Percentiles rank a stretch among this genome's conserved stretches.
These are phyloP conservation scores for Ramichloridium luteum DNA, from an alignment of 2,329 filamentous ascomycete species.

Conservation along the genomic window DNA sequence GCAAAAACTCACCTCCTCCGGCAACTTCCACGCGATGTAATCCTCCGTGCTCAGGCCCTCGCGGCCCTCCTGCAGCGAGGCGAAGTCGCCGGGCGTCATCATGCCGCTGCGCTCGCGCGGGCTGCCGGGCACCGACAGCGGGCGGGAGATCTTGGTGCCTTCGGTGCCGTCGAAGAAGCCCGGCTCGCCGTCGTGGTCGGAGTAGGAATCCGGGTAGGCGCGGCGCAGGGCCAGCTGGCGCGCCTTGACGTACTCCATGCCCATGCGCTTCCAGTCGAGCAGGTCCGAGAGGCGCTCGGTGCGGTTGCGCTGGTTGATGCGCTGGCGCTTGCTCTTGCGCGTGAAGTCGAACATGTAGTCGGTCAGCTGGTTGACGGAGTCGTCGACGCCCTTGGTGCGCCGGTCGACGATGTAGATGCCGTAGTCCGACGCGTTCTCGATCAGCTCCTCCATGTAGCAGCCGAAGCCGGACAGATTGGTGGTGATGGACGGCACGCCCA, in stretches of 20 bases:
- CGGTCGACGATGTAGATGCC: constrained; percentile 98
- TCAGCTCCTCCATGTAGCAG: constrained; percentile 98
- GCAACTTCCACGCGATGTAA: constrained; percentile 95
- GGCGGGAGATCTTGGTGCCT: constrained; percentile 77
- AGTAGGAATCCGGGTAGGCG: constrained; percentile 81
- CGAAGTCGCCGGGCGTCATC: constrained; percentile 99
- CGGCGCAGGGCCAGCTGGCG: constrained; percentile 81
- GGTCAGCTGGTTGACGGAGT: constrained; percentile 90
- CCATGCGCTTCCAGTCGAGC: constrained; percentile 98
- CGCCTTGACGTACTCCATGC: constrained; percentile 97
- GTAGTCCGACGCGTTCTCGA: constrained; percentile 95
- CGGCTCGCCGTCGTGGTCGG: constrained; percentile 56
- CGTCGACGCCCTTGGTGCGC: constrained; percentile 86
- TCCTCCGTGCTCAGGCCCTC: constrained; percentile 93
- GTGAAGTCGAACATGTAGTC: constrained; percentile 91
- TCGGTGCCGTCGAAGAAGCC: constrained; percentile 88
- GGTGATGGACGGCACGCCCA: constrained; percentile 97
- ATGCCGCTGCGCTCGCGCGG: constrained; percentile 83
- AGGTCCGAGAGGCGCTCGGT: constrained; percentile 91
- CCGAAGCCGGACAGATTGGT: constrained; percentile 96
- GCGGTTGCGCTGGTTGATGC: constrained; percentile 96
- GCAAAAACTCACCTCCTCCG: constrained; percentile 61
- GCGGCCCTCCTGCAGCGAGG: constrained; percentile 82
- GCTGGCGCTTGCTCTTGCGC: constrained; percentile 83
- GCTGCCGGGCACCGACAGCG: constrained; percentile 86